Percentiles rank a stretch among this genome's conserved stretches.
Conservation (phyloP, 2,329 filamentous ascomycete genomes). For the Cadophora sp. region DNA sequence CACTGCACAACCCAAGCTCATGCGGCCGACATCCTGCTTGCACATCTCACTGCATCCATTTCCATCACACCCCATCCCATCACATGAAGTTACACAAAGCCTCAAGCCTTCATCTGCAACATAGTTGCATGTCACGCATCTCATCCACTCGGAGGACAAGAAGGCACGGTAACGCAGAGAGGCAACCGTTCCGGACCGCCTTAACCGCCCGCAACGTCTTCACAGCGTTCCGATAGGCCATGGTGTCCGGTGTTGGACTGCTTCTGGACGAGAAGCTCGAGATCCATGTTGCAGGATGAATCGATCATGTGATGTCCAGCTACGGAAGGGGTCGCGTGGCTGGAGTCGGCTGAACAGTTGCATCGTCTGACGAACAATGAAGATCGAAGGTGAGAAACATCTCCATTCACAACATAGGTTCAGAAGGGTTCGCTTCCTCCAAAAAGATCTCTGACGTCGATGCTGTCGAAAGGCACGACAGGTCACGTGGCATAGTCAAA, state of each 20-base stretch:
- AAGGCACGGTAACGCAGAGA: not conserved
- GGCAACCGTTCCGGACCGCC: slow-evolving; percentile 7
- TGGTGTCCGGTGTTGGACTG: not conserved
- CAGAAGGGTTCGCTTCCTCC: not conserved
- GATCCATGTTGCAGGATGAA: not conserved
- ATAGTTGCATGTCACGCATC: slow-evolving; percentile 19
- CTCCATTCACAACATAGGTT: too few species aligned
- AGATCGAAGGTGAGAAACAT: not conserved
- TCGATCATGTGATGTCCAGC: not conserved
- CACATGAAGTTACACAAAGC: not conserved
- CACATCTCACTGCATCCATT: not conserved
- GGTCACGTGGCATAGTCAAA: not conserved
- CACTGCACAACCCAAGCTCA: not conserved
- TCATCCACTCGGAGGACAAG: slow-evolving; percentile 19
- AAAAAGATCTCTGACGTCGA: not conserved
- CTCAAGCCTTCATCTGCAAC: slow-evolving; percentile 6
- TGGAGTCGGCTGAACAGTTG: not conserved
- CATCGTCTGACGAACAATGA: not conserved
- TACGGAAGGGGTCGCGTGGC: not conserved
- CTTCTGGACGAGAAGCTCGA: not conserved
- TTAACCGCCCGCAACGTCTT: slow-evolving; percentile 16
- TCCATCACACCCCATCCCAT: slow-evolving; percentile 3
- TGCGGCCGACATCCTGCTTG: slow-evolving; percentile 2
- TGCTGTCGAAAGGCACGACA: not conserved
- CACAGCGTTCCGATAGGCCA: slow-evolving; percentile 19